phyloP scores from a whole-genome alignment of 495 filamentous ascomycete species.

The Hyphodiscus hymeniophilus region DNA sequence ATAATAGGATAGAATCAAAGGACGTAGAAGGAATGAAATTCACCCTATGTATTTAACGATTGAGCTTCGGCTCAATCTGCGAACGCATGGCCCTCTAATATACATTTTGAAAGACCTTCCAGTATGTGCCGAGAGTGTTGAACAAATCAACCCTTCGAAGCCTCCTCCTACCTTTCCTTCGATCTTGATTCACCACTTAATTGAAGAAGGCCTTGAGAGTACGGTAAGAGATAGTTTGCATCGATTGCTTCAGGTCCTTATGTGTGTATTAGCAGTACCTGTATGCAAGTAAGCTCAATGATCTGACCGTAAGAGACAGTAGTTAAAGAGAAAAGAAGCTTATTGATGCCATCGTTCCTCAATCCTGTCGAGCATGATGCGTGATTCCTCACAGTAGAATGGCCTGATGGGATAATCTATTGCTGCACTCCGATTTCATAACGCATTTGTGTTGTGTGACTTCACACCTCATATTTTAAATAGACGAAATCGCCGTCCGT shows the following conservation, averaged over 20 bases:
- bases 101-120: slow-evolving; percentile 10
- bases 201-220: slow-evolving; percentile 16
- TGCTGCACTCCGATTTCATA: too few species aligned
- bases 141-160: slow-evolving; percentile 7
- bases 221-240: slow-evolving; percentile 13
- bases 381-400: too few species aligned
- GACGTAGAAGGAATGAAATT: slow-evolving; percentile 5
- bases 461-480: too few species aligned
- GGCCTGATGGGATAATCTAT: too few species aligned
- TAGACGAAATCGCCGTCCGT: too few species aligned
- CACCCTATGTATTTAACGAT: slow-evolving; percentile 10
- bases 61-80: slow-evolving; percentile 13
- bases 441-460: too few species aligned
- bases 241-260: slow-evolving; percentile 3
- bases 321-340: slow-evolving; percentile 2
- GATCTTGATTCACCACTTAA: slow-evolving; percentile 10
- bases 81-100: slow-evolving; percentile 7
- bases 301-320: slow-evolving; percentile 3
- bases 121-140: slow-evolving; percentile 6
- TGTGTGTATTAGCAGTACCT: slow-evolving; percentile 6
- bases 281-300: slow-evolving; percentile 3
- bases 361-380: slow-evolving; percentile 10
- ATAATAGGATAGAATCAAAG: slow-evolving; percentile 7
- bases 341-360: slow-evolving; percentile 6
- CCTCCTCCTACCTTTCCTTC: slow-evolving; percentile 8